A percentile compares a stretch with the other conserved stretches of the same genome.
phyloP scores from a whole-genome alignment of 2,329 filamentous ascomycete species.

The Aspergillus neoniger region DNA sequence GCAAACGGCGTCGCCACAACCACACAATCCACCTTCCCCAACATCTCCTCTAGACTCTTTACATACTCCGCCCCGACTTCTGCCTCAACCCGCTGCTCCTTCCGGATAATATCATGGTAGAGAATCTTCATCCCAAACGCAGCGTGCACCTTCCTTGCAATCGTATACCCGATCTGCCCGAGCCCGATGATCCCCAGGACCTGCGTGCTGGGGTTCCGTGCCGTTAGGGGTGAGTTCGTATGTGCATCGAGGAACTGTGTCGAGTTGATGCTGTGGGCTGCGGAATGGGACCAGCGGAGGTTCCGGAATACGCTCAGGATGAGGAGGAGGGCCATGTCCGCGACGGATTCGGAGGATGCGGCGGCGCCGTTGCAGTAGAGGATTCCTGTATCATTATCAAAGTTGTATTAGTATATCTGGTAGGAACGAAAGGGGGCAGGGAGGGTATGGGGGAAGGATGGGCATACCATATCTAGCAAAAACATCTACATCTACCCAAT shows the following conservation, averaged over 20 bases:
- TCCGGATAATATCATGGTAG: conserved; percentile 54
- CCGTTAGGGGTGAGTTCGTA: conserved; percentile 58
- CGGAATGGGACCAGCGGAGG: conserved; percentile 64
- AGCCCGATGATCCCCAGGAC: conserved; percentile 68
- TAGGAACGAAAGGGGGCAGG: too few relatives aligned
- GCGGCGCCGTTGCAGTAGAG: conserved; percentile 71
- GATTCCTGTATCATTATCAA: conserved; percentile 21
- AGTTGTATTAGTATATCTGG: neutral
- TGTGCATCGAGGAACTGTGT: conserved; percentile 61
- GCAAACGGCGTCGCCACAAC: conserved; percentile 51
- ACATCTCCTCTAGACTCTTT: conserved; percentile 45
- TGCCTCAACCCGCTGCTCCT: conserved; percentile 41
- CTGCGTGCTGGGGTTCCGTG: conserved; percentile 64
- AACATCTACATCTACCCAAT: conserved; percentile 63
- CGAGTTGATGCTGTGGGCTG: conserved; percentile 52
- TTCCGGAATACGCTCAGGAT: conserved; percentile 70
- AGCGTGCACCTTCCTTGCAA: conserved; percentile 60
- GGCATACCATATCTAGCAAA: conserved; percentile 61
- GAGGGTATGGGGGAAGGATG: neutral
- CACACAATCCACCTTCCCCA: conserved; percentile 49
- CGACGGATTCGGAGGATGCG: conserved; percentile 69
- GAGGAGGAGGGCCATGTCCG: conserved; percentile 69
- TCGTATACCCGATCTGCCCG: conserved; percentile 64
- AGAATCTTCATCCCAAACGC: conserved; percentile 68
- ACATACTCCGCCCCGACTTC: conserved; percentile 46